These are phyloP conservation scores for Hordeum pubiflorum DNA, from an alignment of 202 grass and related monocot genomes.

Conservation along the genomic window DNA sequence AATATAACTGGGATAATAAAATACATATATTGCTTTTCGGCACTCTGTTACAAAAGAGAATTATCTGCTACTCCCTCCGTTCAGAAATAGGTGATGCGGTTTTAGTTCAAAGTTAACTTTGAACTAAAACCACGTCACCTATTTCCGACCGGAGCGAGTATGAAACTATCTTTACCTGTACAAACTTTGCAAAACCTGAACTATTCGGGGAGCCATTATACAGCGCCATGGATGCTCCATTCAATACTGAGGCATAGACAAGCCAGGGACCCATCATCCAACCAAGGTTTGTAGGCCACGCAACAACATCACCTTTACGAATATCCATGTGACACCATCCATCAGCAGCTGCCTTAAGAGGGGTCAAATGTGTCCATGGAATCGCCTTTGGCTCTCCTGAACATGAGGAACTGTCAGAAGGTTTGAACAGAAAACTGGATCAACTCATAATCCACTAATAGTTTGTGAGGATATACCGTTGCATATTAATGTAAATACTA, in stretches of 20 bases:
- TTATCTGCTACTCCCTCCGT: not conserved
- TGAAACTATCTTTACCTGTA: slow-evolving; percentile 55
- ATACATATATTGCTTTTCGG: not conserved
- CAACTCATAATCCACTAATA: slow-evolving; percentile 16
- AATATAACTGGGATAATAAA: slow-evolving; percentile 3
- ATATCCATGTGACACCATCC: slow-evolving; percentile 98
- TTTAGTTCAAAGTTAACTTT: no score
- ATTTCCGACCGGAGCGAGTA: not conserved
- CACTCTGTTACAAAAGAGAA: not conserved
- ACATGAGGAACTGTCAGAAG: slow-evolving; percentile 9
- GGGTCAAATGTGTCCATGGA: slow-evolving; percentile 87
- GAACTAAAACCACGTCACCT: no score
- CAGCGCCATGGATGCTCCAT: slow-evolving; percentile 93
- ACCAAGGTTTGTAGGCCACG: slow-evolving; percentile 97
- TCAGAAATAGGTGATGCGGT: no score
- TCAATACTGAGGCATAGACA: slow-evolving; percentile 81
- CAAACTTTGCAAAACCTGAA: slow-evolving; percentile 81
- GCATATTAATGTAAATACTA: not conserved
- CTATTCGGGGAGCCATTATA: slow-evolving; percentile 85
- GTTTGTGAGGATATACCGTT: not conserved
- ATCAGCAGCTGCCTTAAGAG: slow-evolving; percentile 93
- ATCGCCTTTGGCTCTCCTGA: slow-evolving; percentile 96
- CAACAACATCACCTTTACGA: slow-evolving; percentile 83
- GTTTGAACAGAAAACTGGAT: not conserved
- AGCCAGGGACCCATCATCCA: slow-evolving; percentile 99